Evolutionary conservation across 2,329 filamentous ascomycete genomes (phyloP).

Genomic region (Orbilia javanica): DNA sequence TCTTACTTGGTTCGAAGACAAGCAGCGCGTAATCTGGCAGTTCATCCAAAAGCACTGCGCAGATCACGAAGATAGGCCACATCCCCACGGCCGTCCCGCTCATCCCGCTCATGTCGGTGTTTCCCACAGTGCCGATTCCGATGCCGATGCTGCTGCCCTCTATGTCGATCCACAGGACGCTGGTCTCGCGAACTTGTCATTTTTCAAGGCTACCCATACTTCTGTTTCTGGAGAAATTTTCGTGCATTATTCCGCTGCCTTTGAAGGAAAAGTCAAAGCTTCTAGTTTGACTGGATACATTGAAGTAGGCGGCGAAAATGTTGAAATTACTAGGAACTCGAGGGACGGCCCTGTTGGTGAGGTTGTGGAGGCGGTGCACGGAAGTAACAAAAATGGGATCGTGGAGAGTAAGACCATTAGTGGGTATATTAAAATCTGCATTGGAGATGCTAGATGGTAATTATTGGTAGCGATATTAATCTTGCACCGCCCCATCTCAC

Average conservation of each 20-base stretch:
- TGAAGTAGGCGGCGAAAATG: constrained; percentile 35
- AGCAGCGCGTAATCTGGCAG: constrained; percentile 27
- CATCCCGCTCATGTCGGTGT: constrained; percentile 14
- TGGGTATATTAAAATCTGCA: constrained; percentile 50
- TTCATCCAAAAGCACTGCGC: constrained; percentile 50
- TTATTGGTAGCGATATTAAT: constrained; percentile 19
- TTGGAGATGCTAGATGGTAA: constrained; percentile 39
- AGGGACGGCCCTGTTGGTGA: constrained; percentile 45
- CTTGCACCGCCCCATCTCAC: background rate
- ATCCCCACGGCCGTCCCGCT: constrained; percentile 6
- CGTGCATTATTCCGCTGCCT: constrained; percentile 44
- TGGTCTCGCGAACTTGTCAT: constrained; percentile 34
- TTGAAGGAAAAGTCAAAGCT: constrained; percentile 40
- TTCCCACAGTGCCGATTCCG: constrained; percentile 8
- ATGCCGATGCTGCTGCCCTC: constrained; percentile 21
- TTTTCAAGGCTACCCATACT: constrained; percentile 42
- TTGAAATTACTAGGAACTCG: constrained; percentile 30
- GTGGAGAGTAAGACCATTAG: constrained; percentile 50
- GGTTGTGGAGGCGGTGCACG: constrained; percentile 52
- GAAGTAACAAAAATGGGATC: constrained; percentile 17
- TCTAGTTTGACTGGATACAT: constrained; percentile 39
- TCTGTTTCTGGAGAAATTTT: constrained; percentile 41
- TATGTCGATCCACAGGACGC: constrained; percentile 39
- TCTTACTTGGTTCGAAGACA: constrained; percentile 49
- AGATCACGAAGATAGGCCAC: background rate